Evolutionary conservation across 768 basidiomycete genomes (phyloP), one percentile per base, ranked within the genome.

Genomic region (Suillus lakei): DNA sequence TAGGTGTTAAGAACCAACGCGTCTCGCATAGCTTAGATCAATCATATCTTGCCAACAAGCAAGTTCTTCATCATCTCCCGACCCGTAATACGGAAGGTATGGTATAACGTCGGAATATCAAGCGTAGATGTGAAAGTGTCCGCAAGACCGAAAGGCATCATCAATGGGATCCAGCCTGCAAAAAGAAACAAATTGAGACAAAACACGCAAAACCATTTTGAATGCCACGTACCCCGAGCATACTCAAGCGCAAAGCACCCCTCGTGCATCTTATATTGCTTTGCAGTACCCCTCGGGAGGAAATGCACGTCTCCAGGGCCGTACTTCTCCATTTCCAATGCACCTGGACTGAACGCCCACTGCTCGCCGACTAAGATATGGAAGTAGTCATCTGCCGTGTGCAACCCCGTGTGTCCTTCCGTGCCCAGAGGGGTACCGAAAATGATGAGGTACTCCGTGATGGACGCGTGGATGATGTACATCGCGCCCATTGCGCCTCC

Each of bases 401-500:
- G 97, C 63, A 97, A 70, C 9, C 98, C 98, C 16, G 90, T 86
- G 74, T 99, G 98, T 2, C 98, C 98, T 79, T 99, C 98, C 2
- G 97, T 99, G 12, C 98, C 98, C 12, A 98, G 84, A 0, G 98
- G 95, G 0, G 96, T 97, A 5, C 98, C 96, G 68, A 98, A 98
- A 70, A 98, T 91, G 76, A 95, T 95, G 70, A 95, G 86, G 80
- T 97, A 99, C 81, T 99, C 98, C 12, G 97, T 98, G 71, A 99
- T 90, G 79, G 89, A 91, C 21, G 97, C 95, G 72, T 99, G 98
- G 68, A 99, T 93, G 79, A 99, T 85, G 77, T 96, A 98, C 97
- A 99, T 98, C 39, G 91, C 91, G 50, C 96, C 96, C 96, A 97
- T 98, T 1, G 96, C 96, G 66, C 98, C 98, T 13, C 96, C 98